These are phyloP conservation scores for Nitzschia sp. DNA, from an alignment of 108 stramenopile species.

Conservation along the genomic window DNA sequence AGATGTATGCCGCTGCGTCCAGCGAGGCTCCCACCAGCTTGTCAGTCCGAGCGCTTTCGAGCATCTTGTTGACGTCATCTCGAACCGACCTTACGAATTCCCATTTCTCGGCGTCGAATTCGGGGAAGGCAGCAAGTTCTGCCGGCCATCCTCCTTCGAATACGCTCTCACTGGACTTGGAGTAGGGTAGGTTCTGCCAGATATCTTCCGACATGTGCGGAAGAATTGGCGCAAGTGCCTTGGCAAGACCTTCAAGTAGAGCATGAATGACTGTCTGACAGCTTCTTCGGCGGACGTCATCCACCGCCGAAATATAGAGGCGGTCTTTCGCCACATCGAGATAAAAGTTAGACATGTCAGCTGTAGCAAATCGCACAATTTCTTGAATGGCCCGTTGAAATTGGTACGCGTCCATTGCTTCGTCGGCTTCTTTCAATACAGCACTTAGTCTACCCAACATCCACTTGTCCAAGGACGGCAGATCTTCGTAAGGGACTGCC, in stretches of 20 bases:
- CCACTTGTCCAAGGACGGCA: conserved; percentile 95
- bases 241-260: conserved; percentile 84
- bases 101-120: conserved; percentile 71
- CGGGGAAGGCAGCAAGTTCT: conserved; percentile 50
- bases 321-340: conserved; percentile 97
- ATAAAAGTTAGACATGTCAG: conserved; percentile 97
- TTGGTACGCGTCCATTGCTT: conserved; percentile 86
- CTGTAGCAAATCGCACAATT: conserved; percentile 84
- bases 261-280: conserved; percentile 91
- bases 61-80: conserved; percentile 87
- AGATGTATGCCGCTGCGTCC: conserved; percentile 80
- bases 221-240: conserved; percentile 88
- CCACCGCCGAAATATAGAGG: conserved; percentile 89
- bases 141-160: conserved; percentile 80
- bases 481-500: conserved; percentile 79
- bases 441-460: conserved; percentile 85
- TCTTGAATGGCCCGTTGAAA: conserved; percentile 87
- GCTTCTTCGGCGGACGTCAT: conserved; percentile 85
- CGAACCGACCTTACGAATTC: conserved; percentile 68
- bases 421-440: conserved; percentile 85
- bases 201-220: conserved; percentile 99
- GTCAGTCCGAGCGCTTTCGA: conserved; percentile 81
- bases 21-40: conserved; percentile 89
- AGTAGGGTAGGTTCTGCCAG: conserved; percentile 90
- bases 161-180: conserved; percentile 62